A percentile compares a stretch with the other conserved stretches of the same genome.
Conservation (phyloP, 164 flowering plant species). For the Warburgia ugandensis region DNA sequence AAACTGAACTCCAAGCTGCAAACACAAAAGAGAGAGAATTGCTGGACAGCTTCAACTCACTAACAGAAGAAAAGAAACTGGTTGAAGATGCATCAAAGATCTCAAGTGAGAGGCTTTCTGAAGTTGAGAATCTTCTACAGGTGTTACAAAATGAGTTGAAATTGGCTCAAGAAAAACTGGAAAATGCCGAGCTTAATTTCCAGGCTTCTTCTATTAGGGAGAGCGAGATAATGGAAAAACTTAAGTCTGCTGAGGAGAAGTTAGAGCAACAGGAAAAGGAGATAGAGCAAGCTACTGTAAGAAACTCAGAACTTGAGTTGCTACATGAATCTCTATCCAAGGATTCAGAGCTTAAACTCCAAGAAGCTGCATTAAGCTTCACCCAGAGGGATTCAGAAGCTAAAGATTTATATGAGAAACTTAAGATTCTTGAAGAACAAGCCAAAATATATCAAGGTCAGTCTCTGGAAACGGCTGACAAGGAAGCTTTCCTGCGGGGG, state of each 20-base stretch:
- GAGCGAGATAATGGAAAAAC: conserved; percentile 49
- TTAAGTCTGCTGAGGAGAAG: conserved; percentile 54
- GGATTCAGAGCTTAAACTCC: conserved; percentile 58
- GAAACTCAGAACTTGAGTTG: conserved; percentile 45
- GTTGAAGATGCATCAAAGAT: conserved; percentile 38
- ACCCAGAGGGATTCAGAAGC: conserved; percentile 48
- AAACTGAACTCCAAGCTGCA: conserved; percentile 46
- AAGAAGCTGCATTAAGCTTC: conserved; percentile 38
- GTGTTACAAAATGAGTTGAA: conserved; percentile 45
- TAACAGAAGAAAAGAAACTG: conserved; percentile 48
- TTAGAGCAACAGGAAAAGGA: conserved; percentile 37
- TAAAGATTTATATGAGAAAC: conserved; percentile 37
- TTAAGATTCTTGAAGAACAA: conserved; percentile 44
- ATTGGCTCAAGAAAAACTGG: conserved; percentile 42
- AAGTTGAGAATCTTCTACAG: conserved; percentile 46
- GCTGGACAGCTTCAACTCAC: conserved; percentile 32
- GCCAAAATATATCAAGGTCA: conserved; percentile 35
- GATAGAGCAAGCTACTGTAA: conserved; percentile 42
- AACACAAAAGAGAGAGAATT: conserved; percentile 56
- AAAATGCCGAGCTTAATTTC: conserved; percentile 45
- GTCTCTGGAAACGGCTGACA: conserved; percentile 33
- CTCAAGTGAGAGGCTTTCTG: conserved; percentile 45
- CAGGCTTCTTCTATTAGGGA: conserved; percentile 46
- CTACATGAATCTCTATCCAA: conserved; percentile 35
- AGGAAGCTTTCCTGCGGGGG: conserved; percentile 33